Evolutionary conservation across 768 basidiomycete species (phyloP).

Genomic region (Punctularia strigosozonata): DNA sequence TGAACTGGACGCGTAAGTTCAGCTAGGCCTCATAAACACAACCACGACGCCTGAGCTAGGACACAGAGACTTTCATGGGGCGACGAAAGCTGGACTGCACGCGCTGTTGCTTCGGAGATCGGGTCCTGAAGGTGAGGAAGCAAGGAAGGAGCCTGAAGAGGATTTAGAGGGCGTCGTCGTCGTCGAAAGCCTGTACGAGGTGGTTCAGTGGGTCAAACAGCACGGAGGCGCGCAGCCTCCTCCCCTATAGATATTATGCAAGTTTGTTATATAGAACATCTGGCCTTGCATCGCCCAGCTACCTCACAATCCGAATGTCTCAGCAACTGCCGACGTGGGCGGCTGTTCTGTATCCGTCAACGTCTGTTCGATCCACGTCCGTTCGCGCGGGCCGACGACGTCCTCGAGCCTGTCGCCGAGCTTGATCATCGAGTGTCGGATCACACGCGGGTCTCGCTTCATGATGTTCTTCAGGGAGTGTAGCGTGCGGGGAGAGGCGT

Average conservation of each 20-base stretch:
- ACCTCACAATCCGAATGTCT: background rate
- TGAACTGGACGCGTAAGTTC: conserved; percentile 47
- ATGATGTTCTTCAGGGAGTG: conserved; percentile 53
- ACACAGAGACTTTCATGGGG: conserved; percentile 56
- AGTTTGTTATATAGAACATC: background rate
- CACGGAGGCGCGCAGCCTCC: background rate
- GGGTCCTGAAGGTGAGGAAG: conserved; percentile 35
- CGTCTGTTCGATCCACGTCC: conserved; percentile 17
- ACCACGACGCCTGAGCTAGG: conserved; percentile 1
- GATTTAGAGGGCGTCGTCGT: conserved; percentile 28
- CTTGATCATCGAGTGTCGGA: conserved; percentile 75
- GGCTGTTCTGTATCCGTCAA: background rate
- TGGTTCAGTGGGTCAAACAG: conserved; percentile 24
- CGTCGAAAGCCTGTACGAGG: conserved; percentile 23
- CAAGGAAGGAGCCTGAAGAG: conserved; percentile 27
- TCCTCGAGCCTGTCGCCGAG: conserved; percentile 65
- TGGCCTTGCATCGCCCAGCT: background rate
- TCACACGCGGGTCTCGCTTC: conserved; percentile 69
- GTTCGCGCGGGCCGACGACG: conserved; percentile 40
- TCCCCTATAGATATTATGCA: too few species aligned
- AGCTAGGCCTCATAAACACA: background rate
- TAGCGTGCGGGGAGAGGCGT: conserved; percentile 67
- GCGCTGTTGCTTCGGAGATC: conserved; percentile 46
- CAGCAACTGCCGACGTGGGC: background rate
- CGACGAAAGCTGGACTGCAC: conserved; percentile 38